Evolutionary conservation across 2,329 filamentous ascomycete species (phyloP), one percentile per base, ranked within the genome.

Genomic region (Epichloe sp.): DNA sequence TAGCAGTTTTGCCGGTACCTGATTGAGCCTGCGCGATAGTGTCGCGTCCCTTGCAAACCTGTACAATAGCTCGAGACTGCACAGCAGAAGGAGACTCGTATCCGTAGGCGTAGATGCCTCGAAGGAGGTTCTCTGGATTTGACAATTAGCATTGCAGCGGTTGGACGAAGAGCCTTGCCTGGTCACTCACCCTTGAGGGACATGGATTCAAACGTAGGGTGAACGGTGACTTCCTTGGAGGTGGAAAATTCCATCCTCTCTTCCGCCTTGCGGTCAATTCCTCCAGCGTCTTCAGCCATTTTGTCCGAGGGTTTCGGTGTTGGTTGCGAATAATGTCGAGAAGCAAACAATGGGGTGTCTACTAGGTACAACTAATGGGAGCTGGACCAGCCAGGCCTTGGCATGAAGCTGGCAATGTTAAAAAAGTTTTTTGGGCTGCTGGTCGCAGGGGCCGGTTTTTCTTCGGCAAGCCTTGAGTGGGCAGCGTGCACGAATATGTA

Each of bases 11-110:
- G 75, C 90, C 90, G 49, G 90, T 96, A 70, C 90, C 90, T 44
- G 91, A 96, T 70, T 97, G 93, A 19, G 93, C 93, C 67, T 98
- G 93, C 17, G 93, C 93, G 65, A 98, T 98, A 56, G 93, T 97
- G 69, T 98, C 93, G 71, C 93, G 88, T 58, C 93, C 93, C 72
- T 97, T 97, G 81, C 93, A 98, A 64, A 98, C 87, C 72, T 97
- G 93, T 47, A 98, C 93, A 64, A 98, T 98, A 49, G 93, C 93
- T 65, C 93, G 88, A 59, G 91, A 96, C 73, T 98, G 93, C 17
- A 98, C 91, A 14, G 93, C 93, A 0, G 93, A 98, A 12, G 93
- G 93, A 2, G 93, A 96, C 68, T 98, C 93, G 71, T 97, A 98
- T 57, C 93, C 93, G 62, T 98, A 98, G 37, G 93, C 93, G 66